Evolutionary conservation across 2,329 filamentous ascomycete species (phyloP).

Genomic region (Aspergillus caelatus): DNA sequence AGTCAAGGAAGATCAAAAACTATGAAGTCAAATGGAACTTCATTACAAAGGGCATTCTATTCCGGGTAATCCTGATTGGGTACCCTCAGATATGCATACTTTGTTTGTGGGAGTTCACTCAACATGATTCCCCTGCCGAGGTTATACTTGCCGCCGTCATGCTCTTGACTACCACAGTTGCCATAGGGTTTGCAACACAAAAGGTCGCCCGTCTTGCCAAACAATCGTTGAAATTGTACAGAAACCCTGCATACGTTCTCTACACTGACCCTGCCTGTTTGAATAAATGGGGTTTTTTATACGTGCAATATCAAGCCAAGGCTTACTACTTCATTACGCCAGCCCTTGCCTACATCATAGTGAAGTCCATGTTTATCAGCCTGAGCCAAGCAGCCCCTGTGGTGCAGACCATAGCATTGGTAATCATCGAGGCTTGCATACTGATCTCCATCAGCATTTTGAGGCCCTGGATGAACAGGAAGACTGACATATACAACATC

Average conservation of each 20-base stretch:
- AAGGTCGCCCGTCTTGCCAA: conserved; percentile 88
- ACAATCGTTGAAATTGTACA: conserved; percentile 84
- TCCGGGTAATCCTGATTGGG: conserved; percentile 84
- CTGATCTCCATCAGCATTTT: conserved; percentile 79
- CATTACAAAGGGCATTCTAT: conserved; percentile 91
- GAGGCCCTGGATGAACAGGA: conserved; percentile 97
- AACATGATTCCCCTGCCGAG: conserved; percentile 79
- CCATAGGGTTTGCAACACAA: conserved; percentile 79
- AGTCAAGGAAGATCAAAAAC: conserved; percentile 77
- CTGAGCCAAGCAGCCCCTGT: conserved; percentile 71
- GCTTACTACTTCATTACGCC: conserved; percentile 93
- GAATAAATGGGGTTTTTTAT: conserved; percentile 97
- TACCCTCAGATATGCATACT: conserved; percentile 89
- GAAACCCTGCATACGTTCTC: conserved; percentile 93
- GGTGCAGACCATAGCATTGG: conserved; percentile 77
- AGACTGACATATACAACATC: conserved; percentile 94
- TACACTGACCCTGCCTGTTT: conserved; percentile 89
- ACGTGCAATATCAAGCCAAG: conserved; percentile 92
- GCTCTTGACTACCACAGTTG: conserved; percentile 74
- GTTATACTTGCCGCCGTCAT: conserved; percentile 86
- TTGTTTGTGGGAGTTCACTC: conserved; percentile 90
- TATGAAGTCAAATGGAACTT: conserved; percentile 90
- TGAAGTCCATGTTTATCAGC: conserved; percentile 87
- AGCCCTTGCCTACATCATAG: conserved; percentile 70
- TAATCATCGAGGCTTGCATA: conserved; percentile 78